These are phyloP conservation scores for Aspergillus saccharolyticus DNA, from an alignment of 495 filamentous ascomycete genomes.

Conservation along the genomic window DNA sequence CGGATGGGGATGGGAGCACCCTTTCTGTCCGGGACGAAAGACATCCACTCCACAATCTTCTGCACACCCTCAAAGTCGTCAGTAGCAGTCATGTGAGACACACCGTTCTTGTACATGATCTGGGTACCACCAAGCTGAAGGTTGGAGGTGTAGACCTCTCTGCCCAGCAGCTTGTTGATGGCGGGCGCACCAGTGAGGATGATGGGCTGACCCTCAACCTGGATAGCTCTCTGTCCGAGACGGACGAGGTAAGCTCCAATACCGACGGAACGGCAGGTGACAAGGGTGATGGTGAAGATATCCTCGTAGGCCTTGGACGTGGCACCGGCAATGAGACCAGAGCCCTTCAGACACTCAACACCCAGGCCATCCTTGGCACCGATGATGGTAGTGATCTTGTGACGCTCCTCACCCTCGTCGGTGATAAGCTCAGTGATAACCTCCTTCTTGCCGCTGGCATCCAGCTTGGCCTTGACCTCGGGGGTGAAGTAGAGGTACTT, in stretches of 20 bases:
- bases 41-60: constrained; percentile 97
- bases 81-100: constrained; percentile 95
- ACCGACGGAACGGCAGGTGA: constrained; percentile 95
- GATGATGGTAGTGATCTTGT: constrained; percentile 92
- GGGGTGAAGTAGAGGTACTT: constrained; percentile 96
- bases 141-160: constrained; percentile 98
- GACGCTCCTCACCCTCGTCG: constrained; percentile 83
- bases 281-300: constrained; percentile 97
- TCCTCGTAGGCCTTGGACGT: constrained; percentile 97
- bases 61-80: constrained; percentile 97
- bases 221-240: constrained; percentile 94
- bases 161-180: constrained; percentile 95
- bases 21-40: constrained; percentile 92
- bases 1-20: constrained; percentile 82
- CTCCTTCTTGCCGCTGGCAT: constrained; percentile 70
- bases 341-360: constrained; percentile 95
- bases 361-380: constrained; percentile 94
- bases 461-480: constrained; percentile 80
- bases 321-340: constrained; percentile 95
- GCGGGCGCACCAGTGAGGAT: constrained; percentile 96
- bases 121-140: constrained; percentile 97
- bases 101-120: constrained; percentile 99
- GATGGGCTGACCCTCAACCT: constrained; percentile 98
- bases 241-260: constrained; percentile 98
- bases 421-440: constrained; percentile 84